phyloP scores from a whole-genome alignment of 148 eudicot species.

The Nepenthes gracilis region DNA sequence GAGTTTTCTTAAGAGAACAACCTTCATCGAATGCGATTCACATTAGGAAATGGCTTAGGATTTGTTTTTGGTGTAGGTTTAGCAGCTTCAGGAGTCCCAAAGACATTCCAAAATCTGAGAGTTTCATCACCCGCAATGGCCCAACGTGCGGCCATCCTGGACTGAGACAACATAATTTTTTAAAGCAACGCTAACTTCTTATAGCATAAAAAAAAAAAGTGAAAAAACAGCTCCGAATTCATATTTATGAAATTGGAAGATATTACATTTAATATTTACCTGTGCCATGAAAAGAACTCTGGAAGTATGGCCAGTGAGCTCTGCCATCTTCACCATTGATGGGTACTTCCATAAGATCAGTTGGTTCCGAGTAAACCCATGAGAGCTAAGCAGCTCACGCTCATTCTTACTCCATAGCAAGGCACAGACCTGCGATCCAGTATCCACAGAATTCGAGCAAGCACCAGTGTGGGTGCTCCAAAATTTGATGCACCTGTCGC shows the following conservation, averaged over 20 bases:
- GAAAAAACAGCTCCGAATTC: background rate
- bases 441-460: constrained; percentile 78
- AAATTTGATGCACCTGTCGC: constrained; percentile 76
- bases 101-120: constrained; percentile 81
- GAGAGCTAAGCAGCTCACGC: constrained; percentile 84
- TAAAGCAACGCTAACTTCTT: too few relatives aligned
- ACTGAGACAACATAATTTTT: constrained; percentile 26
- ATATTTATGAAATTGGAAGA: too few relatives aligned
- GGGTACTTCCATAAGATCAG: constrained; percentile 98
- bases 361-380: constrained; percentile 86
- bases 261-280: constrained; percentile 22
- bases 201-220: background rate
- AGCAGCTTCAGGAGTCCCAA: constrained; percentile 80
- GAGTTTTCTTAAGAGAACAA: background rate
- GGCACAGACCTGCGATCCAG: constrained; percentile 90
- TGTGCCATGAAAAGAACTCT: constrained; percentile 92
- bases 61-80: constrained; percentile 58
- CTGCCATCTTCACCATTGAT: too few relatives aligned
- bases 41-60: constrained; percentile 63
- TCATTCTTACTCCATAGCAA: constrained; percentile 87
- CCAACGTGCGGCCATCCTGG: constrained; percentile 97
- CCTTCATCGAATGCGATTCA: constrained; percentile 58
- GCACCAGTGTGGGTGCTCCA: constrained; percentile 98
- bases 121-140: constrained; percentile 84
- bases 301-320: constrained; percentile 89